Evolutionary conservation across 345 rosid genomes (phyloP), one percentile per base, ranked within the genome.

Genomic region (Turritis glabra): DNA sequence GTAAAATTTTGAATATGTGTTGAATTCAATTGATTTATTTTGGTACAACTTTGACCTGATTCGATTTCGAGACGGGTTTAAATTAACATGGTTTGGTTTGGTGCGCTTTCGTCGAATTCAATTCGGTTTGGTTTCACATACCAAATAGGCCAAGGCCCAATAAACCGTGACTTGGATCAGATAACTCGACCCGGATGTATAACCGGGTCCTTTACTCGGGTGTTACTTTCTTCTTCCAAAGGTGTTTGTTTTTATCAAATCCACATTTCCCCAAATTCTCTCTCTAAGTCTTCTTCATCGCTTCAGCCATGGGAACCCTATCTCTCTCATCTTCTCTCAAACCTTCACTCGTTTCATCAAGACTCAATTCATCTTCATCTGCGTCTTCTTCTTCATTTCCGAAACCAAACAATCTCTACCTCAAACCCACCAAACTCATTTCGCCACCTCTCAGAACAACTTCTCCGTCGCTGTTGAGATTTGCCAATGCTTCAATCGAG

Each of bases 241-340:
- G 14, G 18, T 37, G 46, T 26, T 41, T 48, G 51, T 19, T 58
- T 19, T 51, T 3, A 70, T 19, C 72, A 54, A 70, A 77, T 71
- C 76, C 47, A 35, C 26, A 56, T 41, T 62, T 53, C 51, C 64
- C 57, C 70, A 52, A 78, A 11, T 71, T 33, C 44, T 48, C 62
- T 14, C 50, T 60, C 66, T n/a, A 38, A 60, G 2, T 44, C 37
- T 60, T 10, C 48, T 2, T 44, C 50, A n/a, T 57, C 47, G 32
- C 51, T 58, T 73, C 78, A 64, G 68, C 83, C 76, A 87, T 87
- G 89, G 85, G 63, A 46, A 62, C 76, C 73, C 82, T 85, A 62
- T 84, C 89, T 8, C 74, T 81, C 47, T 81, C 91, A 22, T 80
- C 85, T 54, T 26, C 83, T 7, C 73, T 77, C 32, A 69, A 78